These are phyloP conservation scores for Scheffersomyces coipomensis DNA, from an alignment of 805 yeast genomes.

Conservation along the genomic window DNA sequence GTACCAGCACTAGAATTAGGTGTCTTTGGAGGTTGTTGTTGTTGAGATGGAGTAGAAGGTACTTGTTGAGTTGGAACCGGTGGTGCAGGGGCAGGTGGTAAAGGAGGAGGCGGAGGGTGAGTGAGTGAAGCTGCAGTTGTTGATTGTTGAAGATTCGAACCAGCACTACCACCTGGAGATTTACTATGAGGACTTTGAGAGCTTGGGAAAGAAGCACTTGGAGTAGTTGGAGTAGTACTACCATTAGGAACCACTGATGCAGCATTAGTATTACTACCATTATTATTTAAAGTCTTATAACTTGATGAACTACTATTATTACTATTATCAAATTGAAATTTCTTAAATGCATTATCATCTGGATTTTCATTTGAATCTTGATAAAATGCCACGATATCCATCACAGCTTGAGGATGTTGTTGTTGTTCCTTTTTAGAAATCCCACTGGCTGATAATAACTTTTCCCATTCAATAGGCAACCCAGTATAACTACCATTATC, in stretches of 20 bases:
- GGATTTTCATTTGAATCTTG: slow-evolving; percentile 52
- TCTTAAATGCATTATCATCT: slow-evolving; percentile 44
- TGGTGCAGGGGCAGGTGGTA: not conserved
- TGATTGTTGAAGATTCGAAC: slow-evolving; percentile 1
- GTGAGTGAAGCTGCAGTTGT: not conserved
- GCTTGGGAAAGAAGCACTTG: slow-evolving; percentile 3
- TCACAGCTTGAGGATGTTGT: slow-evolving; percentile 91
- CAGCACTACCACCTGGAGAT: slow-evolving; percentile 3
- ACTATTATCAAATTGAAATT: slow-evolving; percentile 30
- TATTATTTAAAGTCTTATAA: too few relatives aligned
- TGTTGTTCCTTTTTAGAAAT: slow-evolving; percentile 85
- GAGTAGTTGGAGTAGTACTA: slow-evolving; percentile 9
- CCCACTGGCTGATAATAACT: slow-evolving; percentile 77
- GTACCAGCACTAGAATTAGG: too few relatives aligned
- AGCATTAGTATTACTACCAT: not conserved
- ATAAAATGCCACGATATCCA: slow-evolving; percentile 85
- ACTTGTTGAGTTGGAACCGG: slow-evolving; percentile 5
- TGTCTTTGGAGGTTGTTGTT: slow-evolving; percentile 17
- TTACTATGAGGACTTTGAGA: slow-evolving; percentile 2
- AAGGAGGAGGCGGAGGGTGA: not conserved
- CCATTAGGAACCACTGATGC: too few relatives aligned
- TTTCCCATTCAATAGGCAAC: slow-evolving; percentile 90
- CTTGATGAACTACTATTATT: not conserved
- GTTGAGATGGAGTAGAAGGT: slow-evolving; percentile 21
- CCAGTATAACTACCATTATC: slow-evolving; percentile 87